phyloP scores from a whole-genome alignment of 1,284 basidiomycete species.

The Singerocomus rubriflavus region DNA sequence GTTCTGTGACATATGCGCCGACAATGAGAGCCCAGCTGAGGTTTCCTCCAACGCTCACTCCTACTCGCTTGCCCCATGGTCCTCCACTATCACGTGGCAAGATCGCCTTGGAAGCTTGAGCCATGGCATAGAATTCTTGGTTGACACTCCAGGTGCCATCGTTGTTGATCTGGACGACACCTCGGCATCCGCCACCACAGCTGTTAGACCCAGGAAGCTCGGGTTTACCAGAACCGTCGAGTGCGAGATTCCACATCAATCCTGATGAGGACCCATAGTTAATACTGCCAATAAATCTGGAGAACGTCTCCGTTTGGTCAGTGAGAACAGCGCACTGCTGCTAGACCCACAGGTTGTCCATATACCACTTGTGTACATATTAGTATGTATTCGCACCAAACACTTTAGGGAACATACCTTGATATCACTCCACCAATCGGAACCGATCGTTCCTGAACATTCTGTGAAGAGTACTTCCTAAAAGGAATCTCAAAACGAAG shows the following conservation, averaged over 20 bases:
- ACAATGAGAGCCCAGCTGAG: constrained; percentile 60
- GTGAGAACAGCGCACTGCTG: not conserved
- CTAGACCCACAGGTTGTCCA: constrained; percentile 61
- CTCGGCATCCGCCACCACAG: constrained; percentile 62
- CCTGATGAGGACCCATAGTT: constrained; percentile 48
- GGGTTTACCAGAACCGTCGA: constrained; percentile 59
- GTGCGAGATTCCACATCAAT: constrained; percentile 73
- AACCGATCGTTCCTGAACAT: constrained; percentile 47
- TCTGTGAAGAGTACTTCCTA: constrained; percentile 51
- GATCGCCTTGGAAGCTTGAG: constrained; percentile 70
- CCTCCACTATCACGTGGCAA: constrained; percentile 65
- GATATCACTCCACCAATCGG: constrained; percentile 78
- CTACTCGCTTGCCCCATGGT: constrained; percentile 65
- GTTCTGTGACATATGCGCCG: constrained; percentile 59
- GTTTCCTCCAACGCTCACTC: constrained; percentile 55
- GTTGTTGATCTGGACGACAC: constrained; percentile 61
- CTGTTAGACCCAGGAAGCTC: constrained; percentile 62
- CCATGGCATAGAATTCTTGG: constrained; percentile 76
- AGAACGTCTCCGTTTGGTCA: not conserved
- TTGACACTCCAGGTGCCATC: constrained; percentile 62
- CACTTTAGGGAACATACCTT: constrained; percentile 44
- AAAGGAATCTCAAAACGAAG: not conserved
- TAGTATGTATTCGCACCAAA: not conserved
- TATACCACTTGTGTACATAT: constrained; percentile 55
- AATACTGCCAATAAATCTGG: constrained; percentile 43